Evolutionary conservation across 1,284 basidiomycete species (phyloP), one percentile per base, ranked within the genome.

Genomic region (Pisolithus thermaeus): DNA sequence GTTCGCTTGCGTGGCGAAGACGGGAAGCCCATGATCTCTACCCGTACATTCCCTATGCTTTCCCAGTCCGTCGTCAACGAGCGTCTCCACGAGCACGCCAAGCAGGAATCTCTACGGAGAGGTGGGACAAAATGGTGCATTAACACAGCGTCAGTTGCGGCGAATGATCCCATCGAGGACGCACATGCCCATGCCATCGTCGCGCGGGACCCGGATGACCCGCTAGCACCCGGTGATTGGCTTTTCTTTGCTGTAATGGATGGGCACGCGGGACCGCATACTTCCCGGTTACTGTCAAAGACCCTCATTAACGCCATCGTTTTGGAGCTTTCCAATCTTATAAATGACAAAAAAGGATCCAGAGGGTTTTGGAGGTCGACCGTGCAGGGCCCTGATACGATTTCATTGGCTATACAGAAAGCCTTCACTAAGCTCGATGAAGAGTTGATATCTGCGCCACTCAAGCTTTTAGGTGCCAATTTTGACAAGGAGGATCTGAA

Each of bases 161-260:
- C 91, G 6, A 97, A 97, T 64, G 81, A 90, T 56, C 92, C 92
- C 16, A 87, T 96, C 51, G 94, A 97, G 69, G 94, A 97, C 66
- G 83, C 92, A 18, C 79, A 84, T 58, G 81, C 89, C 3, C 79
- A 81, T 52, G 82, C 86, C 51, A 74, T 96, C 52, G 72, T 96
- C 18, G 69, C 80, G 57, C 73, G 84, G 42, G 83, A 88, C 59
- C 70, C 70, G 1, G 72, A 75, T 2, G 79, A 84, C 57, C 70
- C 75, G 18, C 73, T 76, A 3, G 72, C 74, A 0, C 76, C 80
- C 11, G 86, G 87, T 8, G 88, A 91, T 63, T 78, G 88, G 57
- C 73, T 91, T 46, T 88, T 96, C 68, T 93, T 92, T 61, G 76
- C 90, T 1, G 85, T 97, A 27, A 87, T 95, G 81, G 97, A 99